Base-by-base conservation (phyloP, 306 rosid species). In the Pyrus bretschneideri region DNA sequence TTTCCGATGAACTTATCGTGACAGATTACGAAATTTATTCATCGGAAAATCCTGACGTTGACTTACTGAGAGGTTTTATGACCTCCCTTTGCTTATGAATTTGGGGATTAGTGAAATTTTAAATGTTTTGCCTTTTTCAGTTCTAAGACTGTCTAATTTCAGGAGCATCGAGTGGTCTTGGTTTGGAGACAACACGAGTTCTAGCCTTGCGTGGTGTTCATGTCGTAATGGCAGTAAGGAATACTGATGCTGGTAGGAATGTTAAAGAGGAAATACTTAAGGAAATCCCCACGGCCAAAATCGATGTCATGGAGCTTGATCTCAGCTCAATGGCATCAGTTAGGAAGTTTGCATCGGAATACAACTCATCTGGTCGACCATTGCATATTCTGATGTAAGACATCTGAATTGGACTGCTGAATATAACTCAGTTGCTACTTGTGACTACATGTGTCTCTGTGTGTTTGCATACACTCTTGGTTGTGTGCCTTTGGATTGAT, bases 111-210 rank as follows among this genome's bases (percentile, higher is more conserved):
- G 49, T 27, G 46, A 55, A 67, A 19, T 79, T 42, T 57, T 15
- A 31, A 33, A 33, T 14, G 9, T 23, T 57, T 21, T 45, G 15
- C 52, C 69, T 9, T 4, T 71, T 76, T 76, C 12, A 45, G n/a
- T 52, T 62, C 73, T 64, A 55, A 33, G 11, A 4, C 31, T 22
- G 19, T 35, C 71, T 62, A 52, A 69, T 86, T 81, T 81, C 81
- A 93, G 98, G 98, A 49, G 94, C 96, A 75, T 83, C 96, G 11
- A 93, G 94, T 82, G 96, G 98, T 63, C 87, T 93, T 68, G 97
- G 97, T 62, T 61, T 76, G 74, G 94, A 93, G 67, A 90, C 96
- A 14, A 84, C 91, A 33, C 88, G 91, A 27, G 85, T 93, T 85
- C 86, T 93, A 65, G 91, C 94, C 13, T 30, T 85, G 85, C 91